Conservation (phyloP, 2,329 filamentous ascomycete species). For the Aspergillus sp. region DNA sequence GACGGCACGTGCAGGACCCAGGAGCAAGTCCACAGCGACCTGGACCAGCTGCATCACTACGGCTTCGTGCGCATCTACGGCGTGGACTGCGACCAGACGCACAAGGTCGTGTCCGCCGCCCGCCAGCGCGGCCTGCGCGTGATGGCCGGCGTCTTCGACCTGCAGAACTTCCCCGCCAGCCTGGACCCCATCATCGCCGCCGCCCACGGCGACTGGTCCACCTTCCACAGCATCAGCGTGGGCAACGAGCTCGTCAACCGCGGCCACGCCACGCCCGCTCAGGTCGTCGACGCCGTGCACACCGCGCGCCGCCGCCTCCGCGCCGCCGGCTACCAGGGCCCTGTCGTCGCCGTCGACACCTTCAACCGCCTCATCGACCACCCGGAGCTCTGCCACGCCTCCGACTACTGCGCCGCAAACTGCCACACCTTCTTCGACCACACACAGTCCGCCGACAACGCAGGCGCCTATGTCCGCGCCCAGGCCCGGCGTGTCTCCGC, state of each 20-base stretch:
- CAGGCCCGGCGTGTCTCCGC: conserved; percentile 51
- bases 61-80: conserved; percentile 73
- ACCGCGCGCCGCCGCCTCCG: conserved; percentile 58
- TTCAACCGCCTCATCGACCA: conserved; percentile 66
- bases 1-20: conserved; percentile 65
- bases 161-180: conserved; percentile 55
- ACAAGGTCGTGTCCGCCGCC: conserved; percentile 60
- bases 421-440: conserved; percentile 80
- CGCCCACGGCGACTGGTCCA: conserved; percentile 63
- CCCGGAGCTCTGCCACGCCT: conserved; percentile 66
- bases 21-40: conserved; percentile 62
- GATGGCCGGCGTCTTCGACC: conserved; percentile 71
- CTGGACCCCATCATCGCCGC: conserved; percentile 60
- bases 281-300: conserved; percentile 58
- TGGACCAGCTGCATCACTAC: conserved; percentile 57
- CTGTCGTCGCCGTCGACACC: conserved; percentile 78
- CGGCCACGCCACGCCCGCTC: conserved; percentile 50
- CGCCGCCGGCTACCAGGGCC: conserved; percentile 64
- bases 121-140: conserved; percentile 65
- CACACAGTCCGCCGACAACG: conserved; percentile 55
- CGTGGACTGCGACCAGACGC: conserved; percentile 71
- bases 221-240: conserved; percentile 68
- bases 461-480: conserved; percentile 65
- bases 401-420: conserved; percentile 79
- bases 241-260: conserved; percentile 79